These are phyloP conservation scores for Cladophialophora yegresii DNA, from an alignment of 2,329 filamentous ascomycete species.

Conservation along the genomic window DNA sequence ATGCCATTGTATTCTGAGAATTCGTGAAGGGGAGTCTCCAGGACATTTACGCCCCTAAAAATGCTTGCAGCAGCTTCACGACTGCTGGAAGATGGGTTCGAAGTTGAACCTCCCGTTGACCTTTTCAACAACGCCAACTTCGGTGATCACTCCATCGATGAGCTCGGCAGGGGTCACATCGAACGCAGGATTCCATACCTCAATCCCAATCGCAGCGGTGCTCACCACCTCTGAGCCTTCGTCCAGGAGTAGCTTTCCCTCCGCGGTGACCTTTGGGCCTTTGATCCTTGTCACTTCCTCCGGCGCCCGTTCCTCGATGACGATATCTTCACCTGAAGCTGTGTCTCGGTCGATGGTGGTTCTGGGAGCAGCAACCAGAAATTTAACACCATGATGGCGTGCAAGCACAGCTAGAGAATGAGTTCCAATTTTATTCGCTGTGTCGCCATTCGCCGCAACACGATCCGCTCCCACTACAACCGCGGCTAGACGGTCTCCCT, in stretches of 20 bases:
- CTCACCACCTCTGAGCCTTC: conserved; percentile 69
- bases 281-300: conserved; percentile 83
- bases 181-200: conserved; percentile 96
- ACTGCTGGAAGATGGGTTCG: conserved; percentile 43
- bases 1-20: not conserved
- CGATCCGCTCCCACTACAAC: conserved; percentile 94
- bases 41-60: not conserved
- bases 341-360: conserved; percentile 91
- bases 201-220: conserved; percentile 73
- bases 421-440: conserved; percentile 97
- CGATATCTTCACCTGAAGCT: conserved; percentile 73
- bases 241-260: conserved; percentile 60
- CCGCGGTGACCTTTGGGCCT: conserved; percentile 70
- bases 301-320: conserved; percentile 82
- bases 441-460: conserved; percentile 94
- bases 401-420: conserved; percentile 92
- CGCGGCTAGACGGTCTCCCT: conserved; percentile 70
- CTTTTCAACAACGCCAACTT: conserved; percentile 84
- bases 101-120: conserved; percentile 68
- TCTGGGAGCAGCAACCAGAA: conserved; percentile 89
- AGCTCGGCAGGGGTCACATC: conserved; percentile 87
- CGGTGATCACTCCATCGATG: conserved; percentile 93
- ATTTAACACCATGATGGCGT: conserved; percentile 83
- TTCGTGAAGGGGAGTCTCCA: not conserved
- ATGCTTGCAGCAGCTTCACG: conserved; percentile 10